Evolutionary conservation across 352 stramenopile genomes (phyloP), one percentile per base, ranked within the genome.

Genomic region (Pythium aquatile): DNA sequence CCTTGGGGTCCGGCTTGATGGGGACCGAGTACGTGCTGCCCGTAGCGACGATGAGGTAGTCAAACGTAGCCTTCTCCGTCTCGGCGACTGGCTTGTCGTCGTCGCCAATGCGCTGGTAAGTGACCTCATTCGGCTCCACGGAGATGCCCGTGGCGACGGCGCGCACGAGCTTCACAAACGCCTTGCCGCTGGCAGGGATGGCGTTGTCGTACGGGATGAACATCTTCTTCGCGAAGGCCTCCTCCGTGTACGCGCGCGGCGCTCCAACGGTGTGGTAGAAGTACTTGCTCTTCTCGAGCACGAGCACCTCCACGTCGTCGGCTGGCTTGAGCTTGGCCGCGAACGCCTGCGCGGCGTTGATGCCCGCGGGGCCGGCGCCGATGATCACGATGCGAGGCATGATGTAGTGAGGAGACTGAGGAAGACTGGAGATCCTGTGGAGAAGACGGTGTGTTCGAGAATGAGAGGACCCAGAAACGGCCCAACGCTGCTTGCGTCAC

Each of bases 131-230:
- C 14, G 40, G 52, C 5, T 48, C 24, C 2, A 56, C 62, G 1
- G 59, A 55, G 42, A 74, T 63, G 33, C 32, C 32, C 2, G 68
- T 76, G 11, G 56, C 63, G 30, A 66, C 46, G 26, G 52, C 66
- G 24, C 68, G 63, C 20, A 74, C 47, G 35, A 68, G n/a, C 13
- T 52, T 20, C 24, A 68, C 68, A 30, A 71, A 74, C 2, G 28
- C 5, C 16, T 16, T 24, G 35, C 59, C 62, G 26, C n/a, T 37
- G 10, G 52, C 42, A 5, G 70, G 75, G 49, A 91, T 83, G 6
- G 71, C 83, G n/a, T 87, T 71, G 60, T 83, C 77, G 62, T 81
- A 81, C 3, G 83, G 83, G 40, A 91, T 75, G 57, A 90, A 91
- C 67, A 91, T 77, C 52, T 84, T 88, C 3, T 63, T 56, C 16